Percentiles rank a stretch among this genome's conserved stretches.
Conservation (phyloP, 106 monocot species). For the Acanthochlamys bracteata region DNA sequence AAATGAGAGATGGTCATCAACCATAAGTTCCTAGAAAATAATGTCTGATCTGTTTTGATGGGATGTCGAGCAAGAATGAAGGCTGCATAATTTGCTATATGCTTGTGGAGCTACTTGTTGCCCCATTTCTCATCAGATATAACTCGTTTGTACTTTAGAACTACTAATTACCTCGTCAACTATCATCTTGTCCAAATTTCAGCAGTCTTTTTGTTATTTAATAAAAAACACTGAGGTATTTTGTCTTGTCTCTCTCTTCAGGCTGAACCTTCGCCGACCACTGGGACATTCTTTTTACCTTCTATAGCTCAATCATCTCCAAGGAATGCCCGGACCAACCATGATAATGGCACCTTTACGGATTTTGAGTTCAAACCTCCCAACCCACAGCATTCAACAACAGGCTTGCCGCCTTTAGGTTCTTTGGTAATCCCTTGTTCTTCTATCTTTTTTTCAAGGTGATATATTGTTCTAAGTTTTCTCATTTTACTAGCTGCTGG, state of each 20-base stretch:
- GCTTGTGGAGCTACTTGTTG: too few relatives aligned
- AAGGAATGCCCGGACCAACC: constrained; percentile 24
- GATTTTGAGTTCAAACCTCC: constrained; percentile 71
- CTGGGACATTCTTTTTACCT: constrained; percentile 67
- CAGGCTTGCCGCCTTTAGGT: constrained; percentile 31
- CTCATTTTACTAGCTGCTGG: neutral
- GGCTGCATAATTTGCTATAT: too few relatives aligned
- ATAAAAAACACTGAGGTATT: neutral
- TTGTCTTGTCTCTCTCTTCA: constrained; percentile 18
- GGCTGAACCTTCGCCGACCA: constrained; percentile 93
- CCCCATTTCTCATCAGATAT: too few relatives aligned
- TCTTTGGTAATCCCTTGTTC: constrained; percentile 24
- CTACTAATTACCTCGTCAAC: too few relatives aligned
- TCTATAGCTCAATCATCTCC: constrained; percentile 42
- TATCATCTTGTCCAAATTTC: neutral
- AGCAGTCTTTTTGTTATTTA: neutral
- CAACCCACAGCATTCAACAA: constrained; percentile 17
- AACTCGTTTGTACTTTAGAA: too few relatives aligned
- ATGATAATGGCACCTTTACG: constrained; percentile 31
- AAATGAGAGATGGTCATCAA: too few relatives aligned
- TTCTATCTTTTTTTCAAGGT: neutral
- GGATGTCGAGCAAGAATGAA: too few relatives aligned
- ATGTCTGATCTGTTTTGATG: too few relatives aligned
- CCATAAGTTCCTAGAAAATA: too few relatives aligned
- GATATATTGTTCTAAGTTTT: neutral